phyloP scores from a whole-genome alignment of 208 protist genomes.

The Crithidia expoeki region DNA sequence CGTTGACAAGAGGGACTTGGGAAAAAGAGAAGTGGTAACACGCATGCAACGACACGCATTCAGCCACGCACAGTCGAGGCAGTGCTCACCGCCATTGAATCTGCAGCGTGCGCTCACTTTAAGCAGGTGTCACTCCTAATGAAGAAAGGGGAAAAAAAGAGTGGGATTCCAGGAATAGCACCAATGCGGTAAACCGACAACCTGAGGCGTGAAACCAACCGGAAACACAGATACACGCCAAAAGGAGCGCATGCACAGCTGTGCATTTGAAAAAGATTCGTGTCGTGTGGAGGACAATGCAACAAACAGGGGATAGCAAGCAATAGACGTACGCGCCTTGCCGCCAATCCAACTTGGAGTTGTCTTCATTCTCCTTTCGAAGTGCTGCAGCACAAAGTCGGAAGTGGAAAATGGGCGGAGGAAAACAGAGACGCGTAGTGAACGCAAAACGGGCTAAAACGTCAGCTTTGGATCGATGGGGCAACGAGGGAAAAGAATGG shows the following conservation, averaged over 20 bases:
- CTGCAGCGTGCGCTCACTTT: not conserved
- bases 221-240: not conserved
- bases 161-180: not conserved
- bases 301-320: slow-evolving; percentile 9
- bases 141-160: not conserved
- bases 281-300: not conserved
- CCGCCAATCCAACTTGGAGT: too few relatives aligned
- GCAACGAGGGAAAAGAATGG: not conserved
- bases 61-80: too few relatives aligned
- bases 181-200: not conserved
- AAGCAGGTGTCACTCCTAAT: not conserved
- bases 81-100: too few relatives aligned
- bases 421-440: too few relatives aligned
- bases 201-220: not conserved
- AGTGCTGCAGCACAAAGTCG: not conserved
- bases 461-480: too few relatives aligned
- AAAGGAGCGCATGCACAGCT: not conserved
- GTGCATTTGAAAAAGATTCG: not conserved
- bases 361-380: not conserved
- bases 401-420: not conserved
- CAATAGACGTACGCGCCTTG: not conserved
- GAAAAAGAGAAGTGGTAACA: too few relatives aligned
- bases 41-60: too few relatives aligned
- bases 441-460: not conserved
- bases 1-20: too few relatives aligned